Evolutionary conservation across 78 protist genomes (phyloP), one percentile per base, ranked within the genome.

Genomic region (Dictyostelium firmibasis): DNA sequence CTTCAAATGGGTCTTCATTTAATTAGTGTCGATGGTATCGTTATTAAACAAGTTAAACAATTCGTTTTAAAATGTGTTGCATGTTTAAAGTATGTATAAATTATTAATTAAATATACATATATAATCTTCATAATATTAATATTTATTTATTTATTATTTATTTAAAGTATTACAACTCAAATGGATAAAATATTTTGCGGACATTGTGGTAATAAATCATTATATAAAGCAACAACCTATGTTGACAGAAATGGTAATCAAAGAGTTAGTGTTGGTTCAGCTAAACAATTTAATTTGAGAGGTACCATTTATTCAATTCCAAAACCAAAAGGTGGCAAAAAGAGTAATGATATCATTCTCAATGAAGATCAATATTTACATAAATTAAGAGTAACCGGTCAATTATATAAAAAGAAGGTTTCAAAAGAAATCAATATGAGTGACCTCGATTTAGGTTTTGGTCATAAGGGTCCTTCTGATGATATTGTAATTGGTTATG

Each of bases 11-110:
- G 96, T 74, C 53, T 98, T 31, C 64, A 76, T 36, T 81, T 98
- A 10, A 69, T 97, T 16, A 25, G 87, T 81, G 76, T 84, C 4
- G 95, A 97, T 69, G 99, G 99, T 23, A 16, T 88, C 74, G 60
- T 92, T 18, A 91, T 98, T 64, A 76, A 79, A 41, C 64, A 93
- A 31, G 96, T 96, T 60, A 88, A 81, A 79, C 95, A 93, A 83
- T 98, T 92, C 69, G 96, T 97, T 20, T 87, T 91, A 29, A 93
- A 92, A 83, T 98, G 99, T 95, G 91, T 94, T 36, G 97, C 98
- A 6, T 98, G 99, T 92, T 87, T 84, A 81, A 91, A 75, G 97
- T 94, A 43, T 27, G 60, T 84, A 36, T 33, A 33, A 67, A 67
- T 16, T 67, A 27, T 27, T 8, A 44, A n/a, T n/a, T n/a, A n/a